phyloP scores from a whole-genome alignment of 2,329 filamentous ascomycete species.

The Hypoxylon sp. region DNA sequence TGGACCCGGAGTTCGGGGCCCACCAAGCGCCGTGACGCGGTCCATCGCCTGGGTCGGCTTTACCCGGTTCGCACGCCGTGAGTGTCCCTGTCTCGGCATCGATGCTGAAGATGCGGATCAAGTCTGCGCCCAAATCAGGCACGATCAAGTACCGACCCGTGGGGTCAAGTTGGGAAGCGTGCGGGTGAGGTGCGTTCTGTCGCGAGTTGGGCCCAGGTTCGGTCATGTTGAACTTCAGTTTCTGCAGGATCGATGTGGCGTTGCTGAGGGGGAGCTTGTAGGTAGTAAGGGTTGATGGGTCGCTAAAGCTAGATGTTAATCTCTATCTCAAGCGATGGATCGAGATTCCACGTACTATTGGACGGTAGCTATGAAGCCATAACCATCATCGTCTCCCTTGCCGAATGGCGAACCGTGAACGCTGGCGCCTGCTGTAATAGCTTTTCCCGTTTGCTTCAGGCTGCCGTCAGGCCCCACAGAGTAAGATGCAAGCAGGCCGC shows the following conservation, averaged over 20 bases:
- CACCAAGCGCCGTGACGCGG: conserved; percentile 67
- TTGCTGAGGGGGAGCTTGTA: conserved; percentile 57
- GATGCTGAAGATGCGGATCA: conserved; percentile 66
- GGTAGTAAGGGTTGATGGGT: conserved; percentile 58
- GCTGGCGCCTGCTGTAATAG: conserved; percentile 53
- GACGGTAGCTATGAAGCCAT: conserved; percentile 58
- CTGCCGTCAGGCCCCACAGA: conserved; percentile 51
- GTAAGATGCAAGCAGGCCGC: conserved; percentile 54
- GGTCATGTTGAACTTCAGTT: conserved; percentile 57
- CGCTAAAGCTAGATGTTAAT: conserved; percentile 49
- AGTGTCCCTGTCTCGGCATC: conserved; percentile 59
- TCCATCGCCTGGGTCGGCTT: conserved; percentile 61
- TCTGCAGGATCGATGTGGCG: conserved; percentile 52
- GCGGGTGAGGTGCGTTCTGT: conserved; percentile 68
- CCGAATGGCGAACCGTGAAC: conserved; percentile 59
- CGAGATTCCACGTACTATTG: conserved; percentile 56
- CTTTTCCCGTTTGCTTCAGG: conserved; percentile 50
- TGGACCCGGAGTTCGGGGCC: conserved; percentile 51
- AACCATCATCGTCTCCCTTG: conserved; percentile 54
- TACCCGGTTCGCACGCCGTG: conserved; percentile 59
- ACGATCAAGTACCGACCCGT: conserved; percentile 63
- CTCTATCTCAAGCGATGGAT: not conserved
- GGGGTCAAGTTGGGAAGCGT: conserved; percentile 63
- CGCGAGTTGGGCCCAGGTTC: conserved; percentile 60
- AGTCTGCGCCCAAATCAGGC: conserved; percentile 67